phyloP scores from a whole-genome alignment of 2,329 filamentous ascomycete species.

The Ophiostoma tasmaniense region DNA sequence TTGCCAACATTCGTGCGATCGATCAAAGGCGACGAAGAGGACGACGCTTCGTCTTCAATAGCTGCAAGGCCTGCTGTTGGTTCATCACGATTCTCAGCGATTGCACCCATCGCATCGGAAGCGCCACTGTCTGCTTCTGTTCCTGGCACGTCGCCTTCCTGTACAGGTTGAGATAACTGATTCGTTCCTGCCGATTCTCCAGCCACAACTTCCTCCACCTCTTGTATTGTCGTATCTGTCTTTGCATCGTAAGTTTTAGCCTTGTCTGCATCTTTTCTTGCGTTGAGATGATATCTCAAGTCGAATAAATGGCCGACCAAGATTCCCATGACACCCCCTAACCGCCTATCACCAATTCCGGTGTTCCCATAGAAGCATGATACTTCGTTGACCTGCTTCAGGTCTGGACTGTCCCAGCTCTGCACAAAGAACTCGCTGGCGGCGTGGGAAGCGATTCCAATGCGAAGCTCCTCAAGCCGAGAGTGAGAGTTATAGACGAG shows the following conservation, averaged over 20 bases:
- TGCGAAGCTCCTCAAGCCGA: conserved; percentile 59
- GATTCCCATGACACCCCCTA: conserved; percentile 61
- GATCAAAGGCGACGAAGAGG: neutral
- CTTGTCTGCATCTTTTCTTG: neutral
- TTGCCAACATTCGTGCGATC: neutral
- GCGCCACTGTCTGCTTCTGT: neutral
- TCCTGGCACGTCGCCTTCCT: neutral
- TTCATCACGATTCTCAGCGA: neutral
- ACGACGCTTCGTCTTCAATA: neutral
- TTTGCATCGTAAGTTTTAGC: neutral
- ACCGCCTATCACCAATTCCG: conserved; percentile 51
- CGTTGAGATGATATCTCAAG: conserved; percentile 30
- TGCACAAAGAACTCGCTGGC: conserved; percentile 45
- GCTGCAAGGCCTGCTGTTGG: neutral
- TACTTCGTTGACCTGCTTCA: conserved; percentile 55
- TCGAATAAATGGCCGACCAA: conserved; percentile 61
- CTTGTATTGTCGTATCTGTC: neutral
- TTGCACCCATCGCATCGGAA: neutral
- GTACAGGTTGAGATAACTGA: neutral
- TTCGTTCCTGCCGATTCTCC: neutral
- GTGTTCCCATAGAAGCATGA: conserved; percentile 48
- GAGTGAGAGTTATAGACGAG: conserved; percentile 63
- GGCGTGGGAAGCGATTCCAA: conserved; percentile 56
- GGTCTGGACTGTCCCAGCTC: conserved; percentile 52
- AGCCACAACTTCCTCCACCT: neutral